Evolutionary conservation across 768 basidiomycete genomes (phyloP), one percentile per base, ranked within the genome.

Genomic region (Termitomyces heimii): DNA sequence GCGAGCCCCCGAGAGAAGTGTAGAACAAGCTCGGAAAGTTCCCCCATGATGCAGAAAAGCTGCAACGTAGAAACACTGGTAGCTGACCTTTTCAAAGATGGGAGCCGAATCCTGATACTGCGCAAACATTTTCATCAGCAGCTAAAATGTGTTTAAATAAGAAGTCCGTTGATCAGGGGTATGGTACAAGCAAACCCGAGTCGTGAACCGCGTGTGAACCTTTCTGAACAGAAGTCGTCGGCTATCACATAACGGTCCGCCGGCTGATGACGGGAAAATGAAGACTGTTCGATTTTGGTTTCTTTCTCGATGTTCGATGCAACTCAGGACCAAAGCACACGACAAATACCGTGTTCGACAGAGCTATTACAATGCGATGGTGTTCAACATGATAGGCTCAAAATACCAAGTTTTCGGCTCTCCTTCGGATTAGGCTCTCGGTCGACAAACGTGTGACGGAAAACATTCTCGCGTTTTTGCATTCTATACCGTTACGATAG

Each of bases 11-110:
- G 58, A 34, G 60, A 59, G 12, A 72, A 60, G 9, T 73, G 65
- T 28, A 68, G 28, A 34, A 80, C 40, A 35, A 79, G 70, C 31
- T 70, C 63, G 2, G 75, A 65, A 47, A 84, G 70, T 51, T 77
- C 69, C 34, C 81, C 82, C 83, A 86, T 86, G 59, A 37, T 65
- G 58, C 50, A 28, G 51, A 39, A 35, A 71, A 28, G 47, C 29
- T 48, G 26, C 2, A 39, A 40, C n/a, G 39, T 39, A 3, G 37
- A 39, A 40, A n/a, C 3, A 40, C 39, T 8, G 39, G 9, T 20
- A 40, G n/a, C n/a, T 40, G 39, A 10, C n/a, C n/a, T n/a, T 40
- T 20, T n/a, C 3, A 20, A 2, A 31, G 29, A 47, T 47, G 29
- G n/a, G 13, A 13, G 8, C 24, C 22, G 14, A 49, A 24, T 28